Conservation (phyloP, 2,329 filamentous ascomycete species). For the Scedosporium aurantiacum region DNA sequence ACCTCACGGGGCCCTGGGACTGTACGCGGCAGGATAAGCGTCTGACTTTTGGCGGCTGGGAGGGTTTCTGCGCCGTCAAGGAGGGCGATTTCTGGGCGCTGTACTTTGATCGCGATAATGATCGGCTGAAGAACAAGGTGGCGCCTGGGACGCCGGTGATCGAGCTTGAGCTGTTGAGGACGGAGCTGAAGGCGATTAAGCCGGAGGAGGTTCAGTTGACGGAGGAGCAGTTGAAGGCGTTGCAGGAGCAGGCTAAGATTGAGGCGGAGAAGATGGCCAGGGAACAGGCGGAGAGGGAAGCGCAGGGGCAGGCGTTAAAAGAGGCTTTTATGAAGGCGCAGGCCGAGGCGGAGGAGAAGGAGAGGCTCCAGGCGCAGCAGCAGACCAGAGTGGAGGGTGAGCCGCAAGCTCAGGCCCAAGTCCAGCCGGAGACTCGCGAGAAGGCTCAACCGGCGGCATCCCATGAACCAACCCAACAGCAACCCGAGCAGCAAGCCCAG, state of each 20-base stretch:
- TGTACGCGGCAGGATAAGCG: conserved; percentile 40
- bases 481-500: not conserved
- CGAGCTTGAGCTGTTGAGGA: conserved; percentile 42
- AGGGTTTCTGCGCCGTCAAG: conserved; percentile 37
- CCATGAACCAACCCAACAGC: not conserved
- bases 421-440: not conserved
- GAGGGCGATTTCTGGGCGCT: conserved; percentile 32
- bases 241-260: not conserved
- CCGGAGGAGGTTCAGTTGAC: conserved; percentile 8
- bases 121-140: conserved; percentile 32
- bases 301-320: not conserved
- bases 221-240: not conserved
- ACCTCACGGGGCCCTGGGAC: conserved; percentile 37
- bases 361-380: not conserved
- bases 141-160: conserved; percentile 35
- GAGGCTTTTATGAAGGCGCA: not conserved
- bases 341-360: not conserved
- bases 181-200: conserved; percentile 22
- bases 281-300: not conserved
- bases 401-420: not conserved
- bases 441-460: not conserved
- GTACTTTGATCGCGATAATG: conserved; percentile 36
- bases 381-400: not conserved
- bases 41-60: conserved; percentile 37
- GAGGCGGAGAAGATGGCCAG: not conserved